Evolutionary conservation across 768 basidiomycete genomes (phyloP), one percentile per base, ranked within the genome.

Genomic region (Polyporus arcularius): DNA sequence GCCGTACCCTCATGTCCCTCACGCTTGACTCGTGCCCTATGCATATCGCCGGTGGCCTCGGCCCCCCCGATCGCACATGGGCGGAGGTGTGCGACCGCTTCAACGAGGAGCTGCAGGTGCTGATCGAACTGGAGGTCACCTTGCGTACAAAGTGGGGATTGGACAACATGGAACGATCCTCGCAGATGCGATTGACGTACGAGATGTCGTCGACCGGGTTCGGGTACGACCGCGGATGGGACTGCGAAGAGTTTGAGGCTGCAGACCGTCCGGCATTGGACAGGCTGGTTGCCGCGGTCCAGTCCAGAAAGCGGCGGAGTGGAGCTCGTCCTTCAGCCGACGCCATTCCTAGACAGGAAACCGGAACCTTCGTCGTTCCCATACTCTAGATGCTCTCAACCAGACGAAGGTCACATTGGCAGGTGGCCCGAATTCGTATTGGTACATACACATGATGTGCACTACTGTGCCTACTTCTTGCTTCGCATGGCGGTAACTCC

Each of bases 11-110:
- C 21, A 31, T 40, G 4, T 26, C 49, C 16, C 60, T 67, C 53
- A 45, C 51, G 7, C 61, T 67, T 26, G 66, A 67, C 57, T 64
- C 66, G 10, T 67, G 66, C 53, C 57, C 66, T 4, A 67, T 67
- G 60, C 45, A 57, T 38, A 39, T 61, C 41, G 53, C 39, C 10
- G 40, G 40, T 1, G 26, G 8, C 16, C 38, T 40, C 14, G 55
- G 40, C 8, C 31, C 12, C 6, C 60, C 66, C 7, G 42, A 28
- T 16, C 57, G 63, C 12, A 21, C 54, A 15, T 67, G 66, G 66
- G 53, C 54, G n/a, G 32, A 38, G 16, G 58, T 64, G 8, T 60
- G 57, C 41, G 55, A 58, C 26, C 63, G 66, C 16, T 60, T 67
- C 48, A 46, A 55, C 15, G 63, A 62, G 32, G 41, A 21, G 35